phyloP scores from a whole-genome alignment of 2,329 filamentous ascomycete genomes.

The Pseudogymnoascus sp. region DNA sequence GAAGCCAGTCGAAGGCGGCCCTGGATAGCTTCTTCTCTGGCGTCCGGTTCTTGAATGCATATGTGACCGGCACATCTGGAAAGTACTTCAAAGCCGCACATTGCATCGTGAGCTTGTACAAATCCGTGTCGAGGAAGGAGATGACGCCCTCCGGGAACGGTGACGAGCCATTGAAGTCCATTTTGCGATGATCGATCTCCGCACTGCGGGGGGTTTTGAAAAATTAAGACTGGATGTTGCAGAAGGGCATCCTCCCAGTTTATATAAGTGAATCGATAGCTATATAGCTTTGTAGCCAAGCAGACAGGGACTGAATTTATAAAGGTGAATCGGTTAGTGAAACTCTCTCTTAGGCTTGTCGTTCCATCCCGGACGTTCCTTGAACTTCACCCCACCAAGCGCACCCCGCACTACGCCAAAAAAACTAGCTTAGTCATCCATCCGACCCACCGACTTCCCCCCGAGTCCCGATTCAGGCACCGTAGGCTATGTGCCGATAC shows the following conservation, averaged over 20 bases:
- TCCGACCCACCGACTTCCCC: not conserved
- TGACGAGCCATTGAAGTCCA: slow-evolving; percentile 62
- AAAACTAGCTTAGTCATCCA: not conserved
- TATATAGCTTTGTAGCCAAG: not conserved
- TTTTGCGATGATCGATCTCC: slow-evolving; percentile 27
- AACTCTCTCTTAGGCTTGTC: not conserved
- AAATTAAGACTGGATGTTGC: not conserved
- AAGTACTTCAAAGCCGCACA: slow-evolving; percentile 92
- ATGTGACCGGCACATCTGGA: slow-evolving; percentile 73
- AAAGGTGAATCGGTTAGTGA: slow-evolving; percentile 2
- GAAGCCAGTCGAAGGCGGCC: slow-evolving; percentile 77
- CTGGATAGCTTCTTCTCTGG: slow-evolving; percentile 86
- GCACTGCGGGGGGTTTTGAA: not conserved
- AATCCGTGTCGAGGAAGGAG: slow-evolving; percentile 73
- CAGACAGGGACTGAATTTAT: not conserved
- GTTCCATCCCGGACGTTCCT: slow-evolving; percentile 3
- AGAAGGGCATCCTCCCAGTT: not conserved
- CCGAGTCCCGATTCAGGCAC: not conserved
- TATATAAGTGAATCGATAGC: not conserved
- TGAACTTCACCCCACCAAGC: not conserved
- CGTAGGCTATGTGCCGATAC: not conserved
- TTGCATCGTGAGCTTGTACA: slow-evolving; percentile 98
- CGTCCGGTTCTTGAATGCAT: slow-evolving; percentile 92
- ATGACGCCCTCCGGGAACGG: slow-evolving; percentile 70
- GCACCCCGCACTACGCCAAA: not conserved